Percentiles rank a stretch among this genome's conserved stretches.
Evolutionary conservation across 192 early-diverging fungal genomes (phyloP).

Genomic region (Kickxella alabastrina): DNA sequence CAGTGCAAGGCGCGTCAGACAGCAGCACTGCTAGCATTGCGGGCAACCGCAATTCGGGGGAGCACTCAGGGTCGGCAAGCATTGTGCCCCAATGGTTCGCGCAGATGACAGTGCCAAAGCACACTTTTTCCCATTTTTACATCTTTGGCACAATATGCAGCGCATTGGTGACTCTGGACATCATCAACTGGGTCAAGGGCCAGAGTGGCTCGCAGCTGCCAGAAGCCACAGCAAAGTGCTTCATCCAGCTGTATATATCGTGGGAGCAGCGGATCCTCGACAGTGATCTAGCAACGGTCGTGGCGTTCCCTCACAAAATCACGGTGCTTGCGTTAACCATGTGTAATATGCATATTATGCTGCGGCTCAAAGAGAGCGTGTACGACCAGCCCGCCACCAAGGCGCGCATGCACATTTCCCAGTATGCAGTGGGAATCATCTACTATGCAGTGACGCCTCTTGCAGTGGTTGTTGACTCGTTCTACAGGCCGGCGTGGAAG

Average conservation of each 20-base stretch:
- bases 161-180: conserved; percentile 15
- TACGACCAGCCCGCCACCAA: conserved; percentile 27
- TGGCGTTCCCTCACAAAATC: neutral
- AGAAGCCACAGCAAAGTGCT: too few relatives aligned
- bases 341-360: conserved; percentile 25
- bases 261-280: too few relatives aligned
- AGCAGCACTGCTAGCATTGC: too few relatives aligned
- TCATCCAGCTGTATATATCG: too few relatives aligned
- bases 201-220: neutral
- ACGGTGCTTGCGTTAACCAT: conserved; percentile 13
- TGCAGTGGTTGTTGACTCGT: conserved; percentile 20
- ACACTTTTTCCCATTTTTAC: conserved; percentile 39
- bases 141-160: conserved; percentile 13
- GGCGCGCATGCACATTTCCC: conserved; percentile 57
- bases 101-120: conserved; percentile 27
- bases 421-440: conserved; percentile 61
- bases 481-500: conserved; percentile 6
- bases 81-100: conserved; percentile 4
- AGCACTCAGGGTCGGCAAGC: neutral
- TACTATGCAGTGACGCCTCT: conserved; percentile 56
- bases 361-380: conserved; percentile 32
- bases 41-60: neutral
- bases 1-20: too few relatives aligned
- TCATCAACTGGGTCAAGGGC: conserved; percentile 2
- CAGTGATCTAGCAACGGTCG: neutral